Percentiles rank a stretch among this genome's conserved stretches.
These are phyloP conservation scores for Waitea zeae DNA, from an alignment of 1,284 basidiomycete species.

Conservation along the genomic window DNA sequence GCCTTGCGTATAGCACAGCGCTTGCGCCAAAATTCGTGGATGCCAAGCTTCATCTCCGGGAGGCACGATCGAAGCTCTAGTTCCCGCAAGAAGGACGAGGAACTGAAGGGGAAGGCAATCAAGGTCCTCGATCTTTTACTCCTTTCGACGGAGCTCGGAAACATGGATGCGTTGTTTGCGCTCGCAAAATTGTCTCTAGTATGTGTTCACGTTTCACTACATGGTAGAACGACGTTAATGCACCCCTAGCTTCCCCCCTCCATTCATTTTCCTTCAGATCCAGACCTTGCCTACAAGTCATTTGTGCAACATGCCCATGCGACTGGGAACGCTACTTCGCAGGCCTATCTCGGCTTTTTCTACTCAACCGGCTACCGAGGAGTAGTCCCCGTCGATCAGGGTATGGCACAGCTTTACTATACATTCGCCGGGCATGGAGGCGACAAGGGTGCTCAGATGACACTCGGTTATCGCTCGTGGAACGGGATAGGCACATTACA, in stretches of 20 bases:
- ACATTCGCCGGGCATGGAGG: constrained; percentile 86
- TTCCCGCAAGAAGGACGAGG: constrained; percentile 35
- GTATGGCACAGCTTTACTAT: constrained; percentile 78
- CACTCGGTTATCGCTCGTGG: constrained; percentile 90
- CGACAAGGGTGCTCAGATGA: constrained; percentile 80
- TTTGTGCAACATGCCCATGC: constrained; percentile 41
- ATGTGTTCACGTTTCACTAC: constrained; percentile 12
- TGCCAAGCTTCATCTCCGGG: constrained; percentile 21
- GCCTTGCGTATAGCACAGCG: constrained; percentile 44
- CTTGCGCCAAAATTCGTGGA: constrained; percentile 32
- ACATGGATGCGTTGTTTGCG: constrained; percentile 56
- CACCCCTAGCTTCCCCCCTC: constrained; percentile 51
- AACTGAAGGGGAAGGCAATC: constrained; percentile 44
- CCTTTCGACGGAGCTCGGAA: constrained; percentile 65
- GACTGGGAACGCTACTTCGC: constrained; percentile 71
- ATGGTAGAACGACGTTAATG: background rate
- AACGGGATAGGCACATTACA: constrained; percentile 85
- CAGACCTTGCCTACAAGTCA: constrained; percentile 39
- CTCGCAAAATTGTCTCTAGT: constrained; percentile 62
- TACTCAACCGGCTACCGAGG: constrained; percentile 70
- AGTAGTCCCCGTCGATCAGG: constrained; percentile 50
- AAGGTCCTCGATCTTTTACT: constrained; percentile 63
- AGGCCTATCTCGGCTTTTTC: constrained; percentile 76
- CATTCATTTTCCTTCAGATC: constrained; percentile 39
- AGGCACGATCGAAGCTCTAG: constrained; percentile 25